These are phyloP conservation scores for Aspergillus fumigatiaffinis DNA, from an alignment of 2,329 filamentous ascomycete genomes.

Conservation along the genomic window DNA sequence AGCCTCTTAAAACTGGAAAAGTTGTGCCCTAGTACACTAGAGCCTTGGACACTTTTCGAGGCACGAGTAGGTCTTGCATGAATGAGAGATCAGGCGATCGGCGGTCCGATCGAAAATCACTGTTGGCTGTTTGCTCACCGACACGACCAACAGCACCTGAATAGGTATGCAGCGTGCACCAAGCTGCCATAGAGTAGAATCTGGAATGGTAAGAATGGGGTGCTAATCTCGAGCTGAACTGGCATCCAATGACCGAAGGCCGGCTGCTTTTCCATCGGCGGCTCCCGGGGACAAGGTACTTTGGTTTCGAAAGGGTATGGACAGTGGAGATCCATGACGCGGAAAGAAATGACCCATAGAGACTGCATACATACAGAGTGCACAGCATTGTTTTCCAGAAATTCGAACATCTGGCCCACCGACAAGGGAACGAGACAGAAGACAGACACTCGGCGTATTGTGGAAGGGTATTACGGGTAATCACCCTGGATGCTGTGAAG, in stretches of 20 bases:
- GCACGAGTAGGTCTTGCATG: conserved; percentile 23
- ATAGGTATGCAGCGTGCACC: conserved; percentile 12
- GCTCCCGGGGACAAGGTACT: not conserved
- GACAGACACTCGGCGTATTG: conserved; percentile 5
- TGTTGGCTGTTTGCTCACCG: conserved; percentile 25
- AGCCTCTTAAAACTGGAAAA: conserved; percentile 6
- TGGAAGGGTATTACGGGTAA: not conserved
- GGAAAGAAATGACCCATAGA: not conserved
- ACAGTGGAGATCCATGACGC: conserved; percentile 3
- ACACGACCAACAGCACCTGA: conserved; percentile 17
- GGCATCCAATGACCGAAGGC: not conserved
- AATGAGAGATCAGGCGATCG: conserved; percentile 27
- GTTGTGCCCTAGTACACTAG: conserved; percentile 4
- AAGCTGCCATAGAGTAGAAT: not conserved
- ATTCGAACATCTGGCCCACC: conserved; percentile 14
- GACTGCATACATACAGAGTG: conserved; percentile 2
- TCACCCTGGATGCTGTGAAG: conserved; percentile 3
- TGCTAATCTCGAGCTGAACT: not conserved
- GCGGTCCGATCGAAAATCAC: conserved; percentile 21
- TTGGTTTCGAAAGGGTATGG: not conserved
- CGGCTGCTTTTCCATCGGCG: not conserved
- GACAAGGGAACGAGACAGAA: conserved; percentile 14
- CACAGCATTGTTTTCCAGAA: conserved; percentile 19
- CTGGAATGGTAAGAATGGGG: not conserved
- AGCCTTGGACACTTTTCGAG: conserved; percentile 16